Conservation (phyloP, 2,329 filamentous ascomycete genomes). For the Trichoderma endophyticum region DNA sequence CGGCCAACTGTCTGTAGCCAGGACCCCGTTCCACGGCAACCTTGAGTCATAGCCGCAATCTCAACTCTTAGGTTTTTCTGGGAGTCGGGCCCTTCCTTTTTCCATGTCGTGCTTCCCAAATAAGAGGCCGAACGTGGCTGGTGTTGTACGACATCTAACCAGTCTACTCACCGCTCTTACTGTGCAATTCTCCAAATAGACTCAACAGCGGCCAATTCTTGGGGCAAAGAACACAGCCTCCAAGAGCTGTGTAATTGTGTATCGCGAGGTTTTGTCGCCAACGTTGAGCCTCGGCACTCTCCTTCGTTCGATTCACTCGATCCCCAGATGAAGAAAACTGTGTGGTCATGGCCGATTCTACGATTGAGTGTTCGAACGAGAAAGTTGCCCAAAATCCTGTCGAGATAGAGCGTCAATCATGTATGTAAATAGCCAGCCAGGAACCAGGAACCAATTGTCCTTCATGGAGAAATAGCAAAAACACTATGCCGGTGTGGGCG, state of each 20-base stretch:
- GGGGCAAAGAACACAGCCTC: background rate
- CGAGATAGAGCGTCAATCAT: background rate
- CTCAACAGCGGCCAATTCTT: background rate
- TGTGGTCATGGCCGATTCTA: background rate
- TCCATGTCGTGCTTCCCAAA: background rate
- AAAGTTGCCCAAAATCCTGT: too few species aligned
- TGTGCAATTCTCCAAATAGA: background rate
- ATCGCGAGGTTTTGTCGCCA: background rate
- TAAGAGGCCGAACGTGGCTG: slow-evolving; percentile 7
- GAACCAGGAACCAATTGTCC: background rate
- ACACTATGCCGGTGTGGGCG: background rate
- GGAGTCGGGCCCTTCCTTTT: background rate
- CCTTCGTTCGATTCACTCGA: background rate
- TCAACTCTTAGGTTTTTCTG: background rate
- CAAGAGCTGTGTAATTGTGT: slow-evolving; percentile 10
- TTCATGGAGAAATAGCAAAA: background rate
- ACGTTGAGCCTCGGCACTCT: background rate
- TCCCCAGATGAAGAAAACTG: background rate
- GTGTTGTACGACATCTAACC: background rate
- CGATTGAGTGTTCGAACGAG: too few species aligned
- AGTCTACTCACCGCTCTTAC: slow-evolving; percentile 9
- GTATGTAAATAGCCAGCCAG: background rate
- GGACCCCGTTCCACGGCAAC: background rate
- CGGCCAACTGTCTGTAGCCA: background rate
- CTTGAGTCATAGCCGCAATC: background rate